phyloP scores from a whole-genome alignment of 2,329 filamentous ascomycete genomes.

The Aureobasidium sp. region DNA sequence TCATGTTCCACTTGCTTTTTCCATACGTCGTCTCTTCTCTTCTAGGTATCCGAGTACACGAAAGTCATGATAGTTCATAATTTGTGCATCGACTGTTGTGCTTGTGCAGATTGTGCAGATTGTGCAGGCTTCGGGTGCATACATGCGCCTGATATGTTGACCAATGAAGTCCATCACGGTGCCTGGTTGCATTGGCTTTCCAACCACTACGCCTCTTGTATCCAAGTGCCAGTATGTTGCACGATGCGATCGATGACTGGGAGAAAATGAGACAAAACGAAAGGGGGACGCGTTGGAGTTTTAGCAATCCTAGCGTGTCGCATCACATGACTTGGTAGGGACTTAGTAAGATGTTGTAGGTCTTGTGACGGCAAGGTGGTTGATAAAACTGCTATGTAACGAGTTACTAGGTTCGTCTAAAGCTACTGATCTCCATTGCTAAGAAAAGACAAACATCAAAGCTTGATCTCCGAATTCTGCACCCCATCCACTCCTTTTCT shows the following conservation, averaged over 20 bases:
- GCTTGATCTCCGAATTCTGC: not conserved
- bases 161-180: not conserved
- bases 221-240: not conserved
- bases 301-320: constrained; percentile 7
- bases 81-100: not conserved
- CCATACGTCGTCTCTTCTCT: not conserved
- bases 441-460: not conserved
- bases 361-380: constrained; percentile 11
- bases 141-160: not conserved
- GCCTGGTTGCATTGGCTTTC: not conserved
- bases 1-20: not conserved
- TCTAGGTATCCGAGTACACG: not conserved
- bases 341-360: constrained; percentile 11
- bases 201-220: not conserved
- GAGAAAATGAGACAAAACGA: not conserved
- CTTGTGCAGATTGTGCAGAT: not conserved
- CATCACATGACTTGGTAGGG: constrained; percentile 7
- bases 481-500: not conserved
- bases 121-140: not conserved
- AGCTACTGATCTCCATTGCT: not conserved
- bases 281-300: not conserved
- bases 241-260: not conserved
- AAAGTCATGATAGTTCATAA: not conserved
- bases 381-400: not conserved
- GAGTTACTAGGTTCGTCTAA: not conserved